Base-by-base conservation (phyloP, 2,329 filamentous ascomycete species). In the Trichoderma sp. region DNA sequence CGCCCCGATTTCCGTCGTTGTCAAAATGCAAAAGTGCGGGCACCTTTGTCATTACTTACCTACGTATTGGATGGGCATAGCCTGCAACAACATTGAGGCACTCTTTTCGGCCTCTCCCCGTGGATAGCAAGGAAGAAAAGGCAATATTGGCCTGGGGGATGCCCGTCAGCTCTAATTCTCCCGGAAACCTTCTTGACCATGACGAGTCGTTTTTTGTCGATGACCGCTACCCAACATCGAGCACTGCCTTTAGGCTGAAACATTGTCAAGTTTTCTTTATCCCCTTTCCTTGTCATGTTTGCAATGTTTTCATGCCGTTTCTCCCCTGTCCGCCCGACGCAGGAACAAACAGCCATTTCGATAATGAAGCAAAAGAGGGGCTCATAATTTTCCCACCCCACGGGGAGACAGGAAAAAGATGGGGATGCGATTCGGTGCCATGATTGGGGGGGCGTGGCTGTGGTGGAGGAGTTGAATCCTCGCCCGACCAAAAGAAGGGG, bases 211-310 rank as follows among this genome's bases (percentile, higher is more conserved):
- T 34, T 56, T 46, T 7, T 34, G 39, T 14, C 34, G 39, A 60
- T 60, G 58, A 7, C 58, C 58, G 39, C 58, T 28, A 49, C 58
- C 37, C 59, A 51, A 26, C 59, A 51, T 51, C 39, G 26, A 49
- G 26, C 26, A 52, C 52, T 18, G n/a, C 34, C 24, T 43, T 66
- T 34, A 66, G 63, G 63, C 63, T 66, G 63, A 66, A 56, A 65
- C 26, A 24, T 24, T 56, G 46, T 13, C 21, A 16, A 13, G n/a
- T 21, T 11, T 32, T 49, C 26, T 55, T 49, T 46, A n/a, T 30
- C 28, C 24, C 18, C 34, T 51, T 16, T 26, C 10, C 11, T 32
- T 30, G 8, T 52, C 52, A 43, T 8, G 18, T n/a, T 43, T 10
- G 18, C 39, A n/a, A 43, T 43, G 16, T 8, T 10, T 6, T n/a